Evolutionary conservation across 2,329 filamentous ascomycete species (phyloP).

Genomic region (Sclerotinia subarctica): DNA sequence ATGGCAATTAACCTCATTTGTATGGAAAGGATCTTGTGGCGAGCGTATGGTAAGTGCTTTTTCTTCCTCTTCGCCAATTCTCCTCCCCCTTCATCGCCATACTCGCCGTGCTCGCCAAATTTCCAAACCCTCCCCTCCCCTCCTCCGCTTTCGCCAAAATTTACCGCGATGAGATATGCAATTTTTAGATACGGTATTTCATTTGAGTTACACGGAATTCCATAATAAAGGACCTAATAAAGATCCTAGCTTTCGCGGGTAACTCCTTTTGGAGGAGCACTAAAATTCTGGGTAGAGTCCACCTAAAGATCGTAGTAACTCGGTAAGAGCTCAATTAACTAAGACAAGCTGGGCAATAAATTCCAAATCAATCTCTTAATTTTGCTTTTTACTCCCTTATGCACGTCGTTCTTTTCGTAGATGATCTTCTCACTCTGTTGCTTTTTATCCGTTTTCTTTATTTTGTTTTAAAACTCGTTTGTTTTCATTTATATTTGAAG

Average conservation of each 20-base stretch:
- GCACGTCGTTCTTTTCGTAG: background rate
- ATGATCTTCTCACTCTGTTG: background rate
- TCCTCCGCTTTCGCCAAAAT: background rate
- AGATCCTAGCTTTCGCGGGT: slow-evolving; percentile 9
- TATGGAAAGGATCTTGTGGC: slow-evolving; percentile 10
- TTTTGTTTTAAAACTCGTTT: background rate
- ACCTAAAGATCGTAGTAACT: background rate
- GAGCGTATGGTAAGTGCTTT: slow-evolving; percentile 18
- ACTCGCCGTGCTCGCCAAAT: background rate
- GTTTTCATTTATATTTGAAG: background rate
- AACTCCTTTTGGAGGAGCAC: background rate
- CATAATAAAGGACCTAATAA: background rate
- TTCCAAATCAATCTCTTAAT: background rate
- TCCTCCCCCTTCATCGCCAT: background rate
- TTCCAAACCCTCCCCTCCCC: background rate
- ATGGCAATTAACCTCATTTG: background rate
- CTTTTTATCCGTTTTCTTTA: background rate
- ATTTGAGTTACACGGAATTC: background rate
- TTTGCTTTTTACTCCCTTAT: slow-evolving; percentile 8
- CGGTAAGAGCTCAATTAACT: background rate
- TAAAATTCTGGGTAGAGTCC: background rate
- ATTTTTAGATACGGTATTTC: background rate
- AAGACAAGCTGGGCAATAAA: background rate
- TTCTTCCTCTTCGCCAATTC: background rate
- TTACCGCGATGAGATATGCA: background rate